A percentile compares a stretch with the other conserved stretches of the same genome.
phyloP scores from a whole-genome alignment of 2,329 filamentous ascomycete genomes.

The Alternaria infectoria region DNA sequence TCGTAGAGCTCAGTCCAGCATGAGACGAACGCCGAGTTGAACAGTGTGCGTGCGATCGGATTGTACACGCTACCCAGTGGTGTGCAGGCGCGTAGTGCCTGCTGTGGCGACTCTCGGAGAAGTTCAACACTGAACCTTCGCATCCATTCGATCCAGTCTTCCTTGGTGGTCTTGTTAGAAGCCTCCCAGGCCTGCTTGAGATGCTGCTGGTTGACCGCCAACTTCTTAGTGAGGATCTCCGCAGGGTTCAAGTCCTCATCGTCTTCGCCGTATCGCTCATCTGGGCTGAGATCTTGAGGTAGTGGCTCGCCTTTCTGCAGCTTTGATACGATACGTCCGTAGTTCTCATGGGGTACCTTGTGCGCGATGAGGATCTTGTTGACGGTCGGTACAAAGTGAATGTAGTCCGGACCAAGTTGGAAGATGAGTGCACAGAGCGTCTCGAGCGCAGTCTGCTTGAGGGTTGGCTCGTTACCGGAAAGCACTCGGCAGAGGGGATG shows the following conservation, averaged over 20 bases:
- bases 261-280: conserved; percentile 78
- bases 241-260: conserved; percentile 81
- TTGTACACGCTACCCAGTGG: conserved; percentile 89
- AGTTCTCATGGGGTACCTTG: conserved; percentile 87
- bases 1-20: conserved; percentile 99
- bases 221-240: conserved; percentile 88
- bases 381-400: conserved; percentile 91
- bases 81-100: conserved; percentile 90
- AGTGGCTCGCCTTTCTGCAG: conserved; percentile 92
- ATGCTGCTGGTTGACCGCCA: conserved; percentile 97
- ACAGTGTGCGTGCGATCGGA: conserved; percentile 88
- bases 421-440: conserved; percentile 95
- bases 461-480: conserved; percentile 70
- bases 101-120: conserved; percentile 93
- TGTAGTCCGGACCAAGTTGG: conserved; percentile 92
- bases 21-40: conserved; percentile 98
- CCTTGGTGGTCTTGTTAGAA: conserved; percentile 92
- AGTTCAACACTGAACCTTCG: conserved; percentile 94
- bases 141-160: conserved; percentile 99
- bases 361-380: conserved; percentile 81
- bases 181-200: conserved; percentile 97
- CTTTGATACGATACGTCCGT: conserved; percentile 89
- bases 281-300: conserved; percentile 92
- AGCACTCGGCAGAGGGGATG: conserved; percentile 89
- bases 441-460: conserved; percentile 86